A percentile compares a stretch with the other conserved stretches of the same genome.
Evolutionary conservation across 192 early-diverging fungal genomes (phyloP).

Genomic region (Mortierella alpina): DNA sequence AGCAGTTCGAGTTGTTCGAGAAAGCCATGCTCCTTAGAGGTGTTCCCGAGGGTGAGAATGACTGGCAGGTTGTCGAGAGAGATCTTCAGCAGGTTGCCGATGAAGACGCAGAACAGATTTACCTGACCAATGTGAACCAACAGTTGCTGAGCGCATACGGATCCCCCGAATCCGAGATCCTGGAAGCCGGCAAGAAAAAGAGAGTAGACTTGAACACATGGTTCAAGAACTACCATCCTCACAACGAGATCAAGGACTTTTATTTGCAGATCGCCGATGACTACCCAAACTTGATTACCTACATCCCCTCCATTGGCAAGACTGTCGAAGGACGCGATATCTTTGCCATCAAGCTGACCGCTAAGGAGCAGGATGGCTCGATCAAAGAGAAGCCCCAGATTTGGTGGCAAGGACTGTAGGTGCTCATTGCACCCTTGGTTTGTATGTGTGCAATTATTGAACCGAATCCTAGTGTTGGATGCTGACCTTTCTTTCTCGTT

Average conservation of each 20-base stretch:
- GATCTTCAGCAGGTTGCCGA: conserved; percentile 29
- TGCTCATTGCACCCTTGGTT: neutral
- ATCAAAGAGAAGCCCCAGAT: conserved; percentile 47
- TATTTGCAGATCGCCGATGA: conserved; percentile 57
- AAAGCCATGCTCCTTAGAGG: conserved; percentile 10
- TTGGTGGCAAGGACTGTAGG: conserved; percentile 56
- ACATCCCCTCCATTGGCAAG: conserved; percentile 69
- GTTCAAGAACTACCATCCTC: conserved; percentile 63
- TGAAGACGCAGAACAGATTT: conserved; percentile 22
- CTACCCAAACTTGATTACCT: conserved; percentile 61
- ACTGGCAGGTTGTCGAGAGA: conserved; percentile 45
- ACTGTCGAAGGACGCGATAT: conserved; percentile 65
- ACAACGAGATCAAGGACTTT: conserved; percentile 60
- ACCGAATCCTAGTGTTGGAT: neutral
- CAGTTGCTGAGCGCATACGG: neutral
- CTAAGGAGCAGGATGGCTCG: conserved; percentile 41
- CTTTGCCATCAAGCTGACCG: conserved; percentile 65
- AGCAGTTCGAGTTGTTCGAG: conserved; percentile 34
- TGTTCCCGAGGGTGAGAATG: conserved; percentile 14
- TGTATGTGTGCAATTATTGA: neutral
- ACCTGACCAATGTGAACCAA: conserved; percentile 8
- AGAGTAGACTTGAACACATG: conserved; percentile 50
- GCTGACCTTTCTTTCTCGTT: neutral
- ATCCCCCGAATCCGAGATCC: too few relatives aligned
- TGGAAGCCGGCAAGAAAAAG: conserved; percentile 5